Evolutionary conservation across 495 filamentous ascomycete genomes (phyloP), one percentile per base, ranked within the genome.

Genomic region (Barbatosphaeria neglecta): DNA sequence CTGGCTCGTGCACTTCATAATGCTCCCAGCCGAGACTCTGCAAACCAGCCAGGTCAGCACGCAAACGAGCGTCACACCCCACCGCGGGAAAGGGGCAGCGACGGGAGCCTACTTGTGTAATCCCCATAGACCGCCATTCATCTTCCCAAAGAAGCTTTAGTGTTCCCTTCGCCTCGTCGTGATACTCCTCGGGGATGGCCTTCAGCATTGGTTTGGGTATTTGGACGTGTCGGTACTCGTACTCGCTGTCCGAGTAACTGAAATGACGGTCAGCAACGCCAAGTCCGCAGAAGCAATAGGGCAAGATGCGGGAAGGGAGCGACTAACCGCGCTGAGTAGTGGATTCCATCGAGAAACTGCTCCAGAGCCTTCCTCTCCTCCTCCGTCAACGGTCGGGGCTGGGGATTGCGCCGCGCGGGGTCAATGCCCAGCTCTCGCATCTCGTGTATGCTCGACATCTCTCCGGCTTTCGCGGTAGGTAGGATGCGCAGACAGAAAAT

Each of bases 11-110:
- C 45, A 97, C 92, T 65, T 98, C 92, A 54, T 98, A 98, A 66
- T 98, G 92, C 59, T 96, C 90, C 92, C 92, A 98, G 22, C 92
- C 92, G 51, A 97, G 70, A 64, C 93, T 97, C 88, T 97, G 44
- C 4, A 46, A 2, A 18, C 18, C 16, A 7, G n/a, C 35, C 57
- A 10, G 60, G 52, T 37, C 11, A 17, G 33, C 13, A 22, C 11
- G 13, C 17, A 3, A 1, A 13, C 17, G 11, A 6, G 13, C 1
- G 9, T 38, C n/a, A 22, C 20, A 15, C 2, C 19, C n/a, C 25
- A 11, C 13, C 6, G 31, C 8, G 10, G 16, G 35, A 10, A 4
- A 41, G 22, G 48, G 20, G 15, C 48, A 49, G n/a, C n/a, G n/a
- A n/a, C n/a, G n/a, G n/a, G n/a, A n/a, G n/a, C 69, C 31, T 63